A percentile compares a stretch with the other conserved stretches of the same genome.
phyloP scores from a whole-genome alignment of 257 asterid genomes.

The Thymus mandschuricus region DNA sequence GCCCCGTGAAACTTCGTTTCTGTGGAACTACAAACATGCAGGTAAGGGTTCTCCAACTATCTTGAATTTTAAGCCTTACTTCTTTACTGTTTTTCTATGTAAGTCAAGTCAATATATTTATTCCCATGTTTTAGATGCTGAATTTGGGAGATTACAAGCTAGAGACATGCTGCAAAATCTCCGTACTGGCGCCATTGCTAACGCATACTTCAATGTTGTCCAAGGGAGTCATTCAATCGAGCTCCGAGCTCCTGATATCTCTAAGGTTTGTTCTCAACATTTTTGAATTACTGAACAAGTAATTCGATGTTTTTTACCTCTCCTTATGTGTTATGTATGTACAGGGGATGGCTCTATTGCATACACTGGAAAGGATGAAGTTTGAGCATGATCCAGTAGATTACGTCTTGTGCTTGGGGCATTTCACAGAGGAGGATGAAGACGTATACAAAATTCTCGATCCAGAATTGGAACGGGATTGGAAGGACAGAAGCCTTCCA shows the following conservation, averaged over 20 bases:
- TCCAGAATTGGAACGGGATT: too few relatives aligned
- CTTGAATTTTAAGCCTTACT: background rate
- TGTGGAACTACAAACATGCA: constrained; percentile 96
- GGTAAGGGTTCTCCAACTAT: constrained; percentile 46
- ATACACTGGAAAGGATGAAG: constrained; percentile 86
- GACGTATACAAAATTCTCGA: constrained; percentile 89
- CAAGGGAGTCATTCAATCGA: constrained; percentile 94
- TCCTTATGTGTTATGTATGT: too few relatives aligned
- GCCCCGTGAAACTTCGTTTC: constrained; percentile 86
- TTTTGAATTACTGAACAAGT: too few relatives aligned
- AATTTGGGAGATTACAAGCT: constrained; percentile 96
- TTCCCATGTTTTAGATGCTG: constrained; percentile 55
- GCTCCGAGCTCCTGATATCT: constrained; percentile 94
- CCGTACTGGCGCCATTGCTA: constrained; percentile 96
- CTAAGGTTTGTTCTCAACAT: constrained; percentile 63
- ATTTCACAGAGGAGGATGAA: constrained; percentile 91
- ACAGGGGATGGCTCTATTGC: constrained; percentile 95
- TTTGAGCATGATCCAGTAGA: constrained; percentile 82
- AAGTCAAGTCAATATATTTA: constrained; percentile 6
- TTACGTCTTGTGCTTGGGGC: constrained; percentile 85
- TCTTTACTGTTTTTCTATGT: background rate
- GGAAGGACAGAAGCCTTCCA: too few relatives aligned
- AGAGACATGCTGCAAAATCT: constrained; percentile 99
- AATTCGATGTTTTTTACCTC: background rate
- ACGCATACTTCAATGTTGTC: constrained; percentile 91